Base-by-base conservation (phyloP, 352 stramenopile genomes). In the Globisporangium perplexum region DNA sequence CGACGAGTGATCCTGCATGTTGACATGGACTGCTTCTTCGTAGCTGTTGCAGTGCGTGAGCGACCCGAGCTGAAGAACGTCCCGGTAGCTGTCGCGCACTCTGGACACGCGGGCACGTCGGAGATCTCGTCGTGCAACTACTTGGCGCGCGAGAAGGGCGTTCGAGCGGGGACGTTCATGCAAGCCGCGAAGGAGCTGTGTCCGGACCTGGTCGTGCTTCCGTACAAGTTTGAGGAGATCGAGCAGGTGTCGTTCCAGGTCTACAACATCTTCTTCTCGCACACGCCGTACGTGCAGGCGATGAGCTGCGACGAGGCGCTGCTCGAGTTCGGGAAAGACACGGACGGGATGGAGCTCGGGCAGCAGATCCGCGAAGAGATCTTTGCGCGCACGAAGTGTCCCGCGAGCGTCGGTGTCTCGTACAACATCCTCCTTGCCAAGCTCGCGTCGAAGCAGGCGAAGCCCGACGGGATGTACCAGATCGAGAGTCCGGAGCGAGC, bases 1-100 rank as follows among this genome's bases (percentile, higher is more conserved):
- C 54, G 88, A 18, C 82, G 90, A 1, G 92, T 96, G 41, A 92
- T 99, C 41, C 67, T 98, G 48, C 95, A 98, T 51, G 83, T 98
- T 0, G 96, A 99, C 66, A 98, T 99, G 95, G 96, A 99, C 68
- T 98, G 89, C 55, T 99, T 98, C 72, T 99, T 99, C 65, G 95
- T 95, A 3, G 74, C 86, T 11, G 95, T 99, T 8, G 88, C 83
- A 14, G 68, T 98, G 22, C 62, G 81, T 28, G 90, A 88, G 11
- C 86, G 77, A 50, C 88, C 92, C 1, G 72, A 92, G 33, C 68
- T 83, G 31, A 50, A 79, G 31, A 65, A 75, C 10, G 67, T 90
- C 10, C 90, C 96, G 1, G 86, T 98, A 7, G 93, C 90, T 14
- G 90, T 98, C 18, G 93, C 89, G 14, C 91, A 98, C 60, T 95